Evolutionary conservation across 139 green algal species (phyloP), one percentile per base, ranked within the genome.

Genomic region (Chlorella sp.): DNA sequence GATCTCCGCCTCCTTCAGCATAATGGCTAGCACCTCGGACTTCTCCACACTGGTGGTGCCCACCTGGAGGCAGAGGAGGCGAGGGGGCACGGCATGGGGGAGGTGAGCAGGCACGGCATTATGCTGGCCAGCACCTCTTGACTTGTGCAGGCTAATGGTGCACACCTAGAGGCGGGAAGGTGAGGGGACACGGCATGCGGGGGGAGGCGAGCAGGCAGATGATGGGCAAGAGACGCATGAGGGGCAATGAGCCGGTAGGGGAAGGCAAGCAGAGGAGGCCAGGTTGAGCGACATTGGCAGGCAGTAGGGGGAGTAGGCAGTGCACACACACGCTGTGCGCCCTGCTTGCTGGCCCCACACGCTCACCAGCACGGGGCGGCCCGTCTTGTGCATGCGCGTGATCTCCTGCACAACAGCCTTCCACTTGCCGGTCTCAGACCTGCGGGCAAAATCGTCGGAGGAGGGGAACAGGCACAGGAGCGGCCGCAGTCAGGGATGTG

Each of bases 11-110:
- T 97, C 91, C 15, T 90, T 40, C 71, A 99, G 94, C 92, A 96
- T 92, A 0, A 42, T 86, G 61, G 95, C 96, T 30, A 99, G 91
- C 36, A 89, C 80, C 94, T 99, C 98, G 69, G 91, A 97, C 85
- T 96, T 96, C 94, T 99, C 98, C 86, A 99, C 98, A 60, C 87
- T 95, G 21, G 97, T 99, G 30, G 97, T 99, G 75, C 97, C 97
- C 76, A 99, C 96, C 79, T 85, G 79, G 32, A 37, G 18, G 24
- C 11, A 32, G 24, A 26, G 68, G 24, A 34, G 26, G 11, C 22
- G 68, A 34, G 26, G 26, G 36, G 34, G 34, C 77, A 83, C 15
- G 77, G 15, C 7, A 57, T 16, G 48, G 48, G 48, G 48, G 7
- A 57, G 48, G 48, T 57, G 48, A 57, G 48, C 48, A 57, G 5